These are phyloP conservation scores for Geotrichum siamense DNA, from an alignment of 1,139 yeast genomes.

Conservation along the genomic window DNA sequence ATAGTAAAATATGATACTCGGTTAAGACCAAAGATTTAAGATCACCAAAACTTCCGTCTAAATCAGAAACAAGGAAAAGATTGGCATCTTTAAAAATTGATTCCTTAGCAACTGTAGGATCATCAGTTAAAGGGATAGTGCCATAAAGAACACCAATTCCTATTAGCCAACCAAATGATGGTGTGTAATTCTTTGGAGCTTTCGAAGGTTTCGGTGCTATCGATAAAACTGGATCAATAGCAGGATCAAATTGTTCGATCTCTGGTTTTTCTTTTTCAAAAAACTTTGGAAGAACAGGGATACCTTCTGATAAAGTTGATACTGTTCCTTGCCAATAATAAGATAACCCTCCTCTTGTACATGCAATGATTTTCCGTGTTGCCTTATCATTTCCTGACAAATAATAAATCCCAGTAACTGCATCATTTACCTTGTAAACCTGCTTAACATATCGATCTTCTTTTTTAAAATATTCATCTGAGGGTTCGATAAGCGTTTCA, in stretches of 20 bases:
- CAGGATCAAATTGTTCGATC: conserved; percentile 26
- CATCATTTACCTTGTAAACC: conserved; percentile 33
- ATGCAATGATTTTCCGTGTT: conserved; percentile 30
- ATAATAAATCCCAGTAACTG: conserved; percentile 36
- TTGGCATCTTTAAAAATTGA: conserved; percentile 33
- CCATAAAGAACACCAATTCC: conserved; percentile 43
- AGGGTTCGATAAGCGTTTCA: conserved; percentile 42
- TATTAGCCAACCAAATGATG: conserved; percentile 42
- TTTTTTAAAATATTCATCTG: conserved; percentile 40
- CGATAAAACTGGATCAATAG: conserved; percentile 15
- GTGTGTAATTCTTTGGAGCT: conserved; percentile 20
- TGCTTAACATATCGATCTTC: conserved; percentile 39
- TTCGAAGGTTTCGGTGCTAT: conserved; percentile 22
- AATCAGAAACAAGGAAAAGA: conserved; percentile 34
- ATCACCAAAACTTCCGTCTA: conserved; percentile 19
- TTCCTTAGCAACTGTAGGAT: conserved; percentile 18
- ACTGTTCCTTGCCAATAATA: conserved; percentile 37
- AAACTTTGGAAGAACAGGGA: conserved; percentile 29
- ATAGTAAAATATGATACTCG: conserved; percentile 46
- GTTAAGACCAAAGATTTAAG: conserved; percentile 42
- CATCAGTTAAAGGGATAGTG: conserved; percentile 16
- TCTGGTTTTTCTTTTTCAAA: conserved; percentile 28
- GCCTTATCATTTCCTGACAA: conserved; percentile 22
- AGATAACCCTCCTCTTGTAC: conserved; percentile 37
- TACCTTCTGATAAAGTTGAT: conserved; percentile 24